Conservation (phyloP, 2,329 filamentous ascomycete genomes). For the Pseudocercospora eumusae region DNA sequence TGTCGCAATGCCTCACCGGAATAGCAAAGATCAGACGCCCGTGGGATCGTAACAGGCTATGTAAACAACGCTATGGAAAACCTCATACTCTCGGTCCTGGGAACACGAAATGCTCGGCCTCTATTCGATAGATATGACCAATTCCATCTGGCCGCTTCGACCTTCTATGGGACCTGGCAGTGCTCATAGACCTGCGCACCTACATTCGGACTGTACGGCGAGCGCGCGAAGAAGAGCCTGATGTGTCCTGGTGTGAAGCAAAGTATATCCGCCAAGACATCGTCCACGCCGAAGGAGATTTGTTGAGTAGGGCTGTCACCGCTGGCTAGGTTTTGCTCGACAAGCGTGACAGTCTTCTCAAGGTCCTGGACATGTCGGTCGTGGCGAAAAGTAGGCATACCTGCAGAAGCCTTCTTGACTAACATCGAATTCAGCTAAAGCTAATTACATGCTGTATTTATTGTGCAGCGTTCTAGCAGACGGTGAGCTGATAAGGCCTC, state of each 20-base stretch:
- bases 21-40: no score
- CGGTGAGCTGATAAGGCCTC: no score
- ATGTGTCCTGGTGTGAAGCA: not conserved
- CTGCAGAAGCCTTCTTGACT: slow-evolving; percentile 1
- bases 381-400: not conserved
- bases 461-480: no score
- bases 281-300: not conserved
- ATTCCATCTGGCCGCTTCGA: not conserved
- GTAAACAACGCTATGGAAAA: not conserved
- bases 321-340: not conserved
- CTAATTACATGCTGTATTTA: no score
- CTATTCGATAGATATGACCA: not conserved
- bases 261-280: slow-evolving; percentile 3
- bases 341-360: not conserved
- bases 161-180: not conserved
- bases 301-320: not conserved
- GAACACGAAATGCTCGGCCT: not conserved
- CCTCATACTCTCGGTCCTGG: not conserved
- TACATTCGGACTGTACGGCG: not conserved
- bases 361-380: not conserved
- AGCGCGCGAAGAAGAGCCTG: not conserved
- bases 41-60: no score
- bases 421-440: no score
- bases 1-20: no score
- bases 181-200: not conserved